These are phyloP conservation scores for Nitzschia sp. DNA, from an alignment of 108 stramenopile genomes.

Conservation along the genomic window DNA sequence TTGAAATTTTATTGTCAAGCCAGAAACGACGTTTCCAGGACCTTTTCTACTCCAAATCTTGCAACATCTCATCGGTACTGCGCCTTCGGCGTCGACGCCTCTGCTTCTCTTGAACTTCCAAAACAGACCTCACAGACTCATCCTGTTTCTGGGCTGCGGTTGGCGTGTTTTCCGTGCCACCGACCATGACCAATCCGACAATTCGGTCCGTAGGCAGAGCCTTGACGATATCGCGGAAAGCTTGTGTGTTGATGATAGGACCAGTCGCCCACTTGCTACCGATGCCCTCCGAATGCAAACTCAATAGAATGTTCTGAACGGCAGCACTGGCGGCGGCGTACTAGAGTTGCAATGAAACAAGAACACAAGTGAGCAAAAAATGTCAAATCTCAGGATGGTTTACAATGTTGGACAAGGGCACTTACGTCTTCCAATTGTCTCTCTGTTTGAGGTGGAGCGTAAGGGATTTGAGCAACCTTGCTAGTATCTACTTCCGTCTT, in stretches of 20 bases:
- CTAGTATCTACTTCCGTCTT: neutral
- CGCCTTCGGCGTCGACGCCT: constrained; percentile 9
- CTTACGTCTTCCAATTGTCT: constrained; percentile 69
- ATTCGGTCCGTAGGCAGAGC: constrained; percentile 55
- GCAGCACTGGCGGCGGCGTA: constrained; percentile 75
- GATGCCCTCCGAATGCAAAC: constrained; percentile 66
- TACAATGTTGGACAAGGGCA: neutral
- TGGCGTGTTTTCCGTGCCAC: constrained; percentile 12
- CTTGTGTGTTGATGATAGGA: constrained; percentile 58
- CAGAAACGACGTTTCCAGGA: too few species aligned
- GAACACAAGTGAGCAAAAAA: neutral
- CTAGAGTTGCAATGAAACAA: constrained; percentile 12
- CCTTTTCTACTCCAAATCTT: neutral
- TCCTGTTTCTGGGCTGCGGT: too few species aligned
- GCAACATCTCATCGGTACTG: neutral
- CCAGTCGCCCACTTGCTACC: constrained; percentile 75
- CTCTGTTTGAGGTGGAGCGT: constrained; percentile 51
- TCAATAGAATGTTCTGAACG: constrained; percentile 64
- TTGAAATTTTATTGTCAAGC: too few species aligned
- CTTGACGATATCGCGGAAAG: constrained; percentile 63
- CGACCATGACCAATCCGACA: constrained; percentile 73
- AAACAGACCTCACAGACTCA: too few species aligned
- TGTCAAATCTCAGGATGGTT: neutral
- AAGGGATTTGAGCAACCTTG: constrained; percentile 29
- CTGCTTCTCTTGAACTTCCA: neutral